Evolutionary conservation across 176 grass and related monocot genomes (phyloP), one percentile per base, ranked within the genome.

Genomic region (Dendrocalamus sinicus): DNA sequence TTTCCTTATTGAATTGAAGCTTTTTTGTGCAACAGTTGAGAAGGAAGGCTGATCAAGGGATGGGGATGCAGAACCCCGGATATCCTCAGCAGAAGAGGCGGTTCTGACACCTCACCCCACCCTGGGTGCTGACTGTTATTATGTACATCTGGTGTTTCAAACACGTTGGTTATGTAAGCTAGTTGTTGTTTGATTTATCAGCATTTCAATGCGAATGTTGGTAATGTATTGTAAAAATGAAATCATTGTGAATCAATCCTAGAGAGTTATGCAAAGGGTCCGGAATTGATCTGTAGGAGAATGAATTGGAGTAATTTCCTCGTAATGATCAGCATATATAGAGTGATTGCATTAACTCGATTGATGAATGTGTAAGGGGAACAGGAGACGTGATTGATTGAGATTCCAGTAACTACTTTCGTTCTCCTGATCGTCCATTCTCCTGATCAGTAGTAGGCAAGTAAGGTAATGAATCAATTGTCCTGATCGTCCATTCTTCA

Each of bases 81-180:
- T 98, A 98, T 72, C 96, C 96, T 40, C 96, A 95, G 69, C 96
- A 94, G 76, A 98, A 94, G 70, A 96, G 96, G 37, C 90, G 96
- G 7, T 98, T 92, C 83, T 92, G 84, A 98, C 70, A 32, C 45
- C 35, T 69, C 37, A 28, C 8, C 64, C 28, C 26, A 44, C 28
- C 16, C 50, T 84, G n/a, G 37, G 23, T 46, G 39, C 59, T 73
- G 59, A 84, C 75, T 86, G 78, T 48, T 86, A 48, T 85, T 73
- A 72, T 78, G 79, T 90, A 82, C 22, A 67, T 72, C 15, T 73
- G 66, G 46, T 26, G 52, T 75, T 81, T 80, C 22, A 22, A 85
- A 69, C 14, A 61, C 14, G 26, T 28, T 28, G 60, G 30, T 20
- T 48, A 35, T 80, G 20, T 75, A 67, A 84, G 43, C 26, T 79